phyloP scores from a whole-genome alignment of 805 yeast genomes.

The Kluyveromyces nonfermentans region DNA sequence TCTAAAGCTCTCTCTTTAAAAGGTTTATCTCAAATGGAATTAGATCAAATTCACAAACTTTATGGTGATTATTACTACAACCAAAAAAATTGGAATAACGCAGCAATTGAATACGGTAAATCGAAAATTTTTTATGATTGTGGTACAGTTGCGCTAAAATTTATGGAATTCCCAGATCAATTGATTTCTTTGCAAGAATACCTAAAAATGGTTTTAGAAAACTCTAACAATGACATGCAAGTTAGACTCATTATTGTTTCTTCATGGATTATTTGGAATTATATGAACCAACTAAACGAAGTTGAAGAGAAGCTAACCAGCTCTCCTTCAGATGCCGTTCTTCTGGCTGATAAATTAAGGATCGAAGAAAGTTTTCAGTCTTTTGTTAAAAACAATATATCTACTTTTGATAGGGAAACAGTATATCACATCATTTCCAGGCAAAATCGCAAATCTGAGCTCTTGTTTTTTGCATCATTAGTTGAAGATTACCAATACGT shows the following conservation, averaged over 20 bases:
- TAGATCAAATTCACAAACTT: slow-evolving; percentile 40
- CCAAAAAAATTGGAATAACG: slow-evolving; percentile 26
- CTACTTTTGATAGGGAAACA: slow-evolving; percentile 52
- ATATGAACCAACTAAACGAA: slow-evolving; percentile 26
- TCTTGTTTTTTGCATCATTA: slow-evolving; percentile 58
- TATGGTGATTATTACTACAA: slow-evolving; percentile 45
- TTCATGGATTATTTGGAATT: slow-evolving; percentile 32
- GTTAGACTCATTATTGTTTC: slow-evolving; percentile 27
- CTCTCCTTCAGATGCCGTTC: slow-evolving; percentile 16
- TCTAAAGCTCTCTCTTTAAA: slow-evolving; percentile 53
- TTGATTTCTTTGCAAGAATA: slow-evolving; percentile 39
- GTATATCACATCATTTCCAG: slow-evolving; percentile 61
- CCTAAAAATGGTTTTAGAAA: slow-evolving; percentile 33
- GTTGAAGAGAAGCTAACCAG: slow-evolving; percentile 27
- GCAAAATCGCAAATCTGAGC: slow-evolving; percentile 54
- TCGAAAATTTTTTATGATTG: slow-evolving; percentile 54
- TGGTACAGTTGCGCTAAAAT: slow-evolving; percentile 48
- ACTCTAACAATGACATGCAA: slow-evolving; percentile 11
- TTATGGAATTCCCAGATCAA: slow-evolving; percentile 35
- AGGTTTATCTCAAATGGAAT: slow-evolving; percentile 29
- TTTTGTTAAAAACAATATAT: slow-evolving; percentile 43
- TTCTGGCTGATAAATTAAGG: slow-evolving; percentile 18
- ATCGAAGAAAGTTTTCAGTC: slow-evolving; percentile 30
- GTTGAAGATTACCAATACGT: slow-evolving; percentile 63
- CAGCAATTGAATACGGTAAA: slow-evolving; percentile 51